Percentiles rank a stretch among this genome's conserved stretches.
These are phyloP conservation scores for Actinidia arguta DNA, from an alignment of 179 eudicot species.

Conservation along the genomic window DNA sequence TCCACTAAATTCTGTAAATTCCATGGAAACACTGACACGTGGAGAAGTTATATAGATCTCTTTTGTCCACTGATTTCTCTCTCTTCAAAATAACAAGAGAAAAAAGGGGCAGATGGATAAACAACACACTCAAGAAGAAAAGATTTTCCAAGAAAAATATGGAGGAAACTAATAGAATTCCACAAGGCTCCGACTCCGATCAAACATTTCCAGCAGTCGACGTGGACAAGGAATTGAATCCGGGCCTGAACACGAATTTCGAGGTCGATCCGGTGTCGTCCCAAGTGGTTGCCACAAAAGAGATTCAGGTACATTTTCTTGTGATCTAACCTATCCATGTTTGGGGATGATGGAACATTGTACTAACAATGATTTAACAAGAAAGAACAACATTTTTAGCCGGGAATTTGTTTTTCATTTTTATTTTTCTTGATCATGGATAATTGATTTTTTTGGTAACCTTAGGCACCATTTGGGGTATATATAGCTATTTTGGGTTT, in stretches of 20 bases:
- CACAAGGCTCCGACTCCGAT: neutral
- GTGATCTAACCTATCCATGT: too few species aligned
- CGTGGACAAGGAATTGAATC: conserved; percentile 32
- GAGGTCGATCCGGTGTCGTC: conserved; percentile 40
- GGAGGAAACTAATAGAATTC: conserved; percentile 13
- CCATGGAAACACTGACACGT: conserved; percentile 15
- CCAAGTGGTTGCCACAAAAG: conserved; percentile 27
- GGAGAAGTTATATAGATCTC: neutral
- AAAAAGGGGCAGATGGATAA: neutral
- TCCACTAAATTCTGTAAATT: too few species aligned
- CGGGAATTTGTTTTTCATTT: too few species aligned
- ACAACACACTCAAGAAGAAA: neutral
- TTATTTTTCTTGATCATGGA: too few species aligned
- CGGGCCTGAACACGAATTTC: conserved; percentile 27
- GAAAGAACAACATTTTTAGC: too few species aligned
- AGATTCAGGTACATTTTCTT: conserved; percentile 24
- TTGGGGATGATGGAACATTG: too few species aligned
- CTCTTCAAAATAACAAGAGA: neutral
- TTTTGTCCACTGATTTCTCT: neutral
- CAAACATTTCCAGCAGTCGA: conserved; percentile 43
- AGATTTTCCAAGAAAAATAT: neutral
- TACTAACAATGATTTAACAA: too few species aligned
- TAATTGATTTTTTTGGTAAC: too few species aligned
- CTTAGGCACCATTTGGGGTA: too few species aligned
- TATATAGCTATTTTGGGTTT: too few species aligned